These are phyloP conservation scores for Aspergillus oerlinghausenensis DNA, from an alignment of 2,329 filamentous ascomycete genomes.

Conservation along the genomic window DNA sequence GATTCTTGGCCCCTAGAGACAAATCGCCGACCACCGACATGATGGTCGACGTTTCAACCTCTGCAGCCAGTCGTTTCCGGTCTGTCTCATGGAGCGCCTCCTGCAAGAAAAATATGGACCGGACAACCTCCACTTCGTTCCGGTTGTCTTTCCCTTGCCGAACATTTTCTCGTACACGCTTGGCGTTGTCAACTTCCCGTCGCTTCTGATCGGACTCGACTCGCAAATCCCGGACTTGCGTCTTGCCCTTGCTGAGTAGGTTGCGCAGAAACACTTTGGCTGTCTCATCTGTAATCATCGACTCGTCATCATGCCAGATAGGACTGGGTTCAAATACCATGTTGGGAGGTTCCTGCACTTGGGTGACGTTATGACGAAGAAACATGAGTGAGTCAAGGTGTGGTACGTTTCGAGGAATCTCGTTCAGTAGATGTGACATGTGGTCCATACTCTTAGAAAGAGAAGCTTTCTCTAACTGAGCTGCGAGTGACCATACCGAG, in stretches of 20 bases:
- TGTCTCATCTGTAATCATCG: constrained; percentile 78
- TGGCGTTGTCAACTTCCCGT: constrained; percentile 75
- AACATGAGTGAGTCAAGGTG: constrained; percentile 97
- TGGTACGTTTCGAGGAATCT: constrained; percentile 84
- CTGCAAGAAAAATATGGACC: constrained; percentile 75
- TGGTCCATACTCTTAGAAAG: constrained; percentile 68
- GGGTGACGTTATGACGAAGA: constrained; percentile 78
- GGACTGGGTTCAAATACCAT: constrained; percentile 90
- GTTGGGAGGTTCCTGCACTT: constrained; percentile 78
- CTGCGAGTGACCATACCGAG: constrained; percentile 74
- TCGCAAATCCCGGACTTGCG: constrained; percentile 72
- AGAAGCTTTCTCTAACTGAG: constrained; percentile 73
- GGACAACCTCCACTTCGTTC: constrained; percentile 81
- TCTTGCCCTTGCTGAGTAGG: constrained; percentile 83
- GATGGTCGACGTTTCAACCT: constrained; percentile 90
- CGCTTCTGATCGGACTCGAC: constrained; percentile 81
- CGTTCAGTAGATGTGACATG: constrained; percentile 67
- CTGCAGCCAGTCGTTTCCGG: constrained; percentile 76
- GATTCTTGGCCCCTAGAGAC: constrained; percentile 85
- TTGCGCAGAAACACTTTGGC: constrained; percentile 91
- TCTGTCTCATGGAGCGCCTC: constrained; percentile 82
- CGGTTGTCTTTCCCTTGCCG: constrained; percentile 81
- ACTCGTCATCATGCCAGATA: constrained; percentile 90
- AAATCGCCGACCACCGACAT: constrained; percentile 88
- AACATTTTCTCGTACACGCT: constrained; percentile 68